Evolutionary conservation across 1,284 basidiomycete genomes (phyloP).

Genomic region (Fomitopsis betulina): DNA sequence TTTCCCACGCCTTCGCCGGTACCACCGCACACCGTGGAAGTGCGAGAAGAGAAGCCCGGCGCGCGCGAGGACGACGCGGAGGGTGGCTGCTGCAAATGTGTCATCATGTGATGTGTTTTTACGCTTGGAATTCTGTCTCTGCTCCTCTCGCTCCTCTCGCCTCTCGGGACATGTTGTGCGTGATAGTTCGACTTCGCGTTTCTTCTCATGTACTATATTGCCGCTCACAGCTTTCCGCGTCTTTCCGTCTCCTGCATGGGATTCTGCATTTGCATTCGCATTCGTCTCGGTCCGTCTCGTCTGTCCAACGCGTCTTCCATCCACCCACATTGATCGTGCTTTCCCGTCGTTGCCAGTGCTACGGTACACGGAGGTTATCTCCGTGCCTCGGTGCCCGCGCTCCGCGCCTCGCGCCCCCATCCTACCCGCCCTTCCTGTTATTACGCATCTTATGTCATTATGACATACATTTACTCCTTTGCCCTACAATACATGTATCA

Average conservation of each 20-base stretch:
- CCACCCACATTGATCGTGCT: not conserved
- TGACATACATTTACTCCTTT: not conserved
- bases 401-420: not conserved
- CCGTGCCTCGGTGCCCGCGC: not conserved
- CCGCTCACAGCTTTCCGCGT: not conserved
- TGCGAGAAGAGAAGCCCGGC: conserved; percentile 7
- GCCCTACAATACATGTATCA: conserved; percentile 7
- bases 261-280: not conserved
- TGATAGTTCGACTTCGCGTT: not conserved
- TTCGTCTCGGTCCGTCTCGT: not conserved
- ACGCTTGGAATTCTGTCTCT: not conserved
- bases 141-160: not conserved
- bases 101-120: conserved; percentile 31
- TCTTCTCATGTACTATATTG: conserved; percentile 4
- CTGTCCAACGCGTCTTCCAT: not conserved
- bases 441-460: not conserved
- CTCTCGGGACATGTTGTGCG: conserved; percentile 1
- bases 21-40: conserved; percentile 10
- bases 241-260: conserved; percentile 1
- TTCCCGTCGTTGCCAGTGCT: not conserved
- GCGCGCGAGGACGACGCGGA: conserved; percentile 22
- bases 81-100: conserved; percentile 33
- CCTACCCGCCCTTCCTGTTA: not conserved
- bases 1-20: conserved; percentile 1
- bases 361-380: not conserved